Conservation (phyloP, 176 grass and related monocot genomes). For the Areca catechu region DNA sequence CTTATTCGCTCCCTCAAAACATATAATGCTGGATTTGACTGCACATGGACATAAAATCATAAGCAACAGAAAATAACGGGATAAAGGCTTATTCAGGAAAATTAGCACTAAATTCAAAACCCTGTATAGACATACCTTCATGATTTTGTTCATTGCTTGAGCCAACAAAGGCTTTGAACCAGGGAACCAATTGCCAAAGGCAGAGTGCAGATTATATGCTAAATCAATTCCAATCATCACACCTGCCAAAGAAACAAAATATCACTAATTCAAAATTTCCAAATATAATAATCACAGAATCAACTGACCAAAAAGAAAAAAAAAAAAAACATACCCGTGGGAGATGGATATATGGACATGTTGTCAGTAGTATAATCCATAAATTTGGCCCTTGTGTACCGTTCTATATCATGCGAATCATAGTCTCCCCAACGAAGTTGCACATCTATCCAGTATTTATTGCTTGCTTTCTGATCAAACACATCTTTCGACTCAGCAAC, state of each 20-base stretch:
- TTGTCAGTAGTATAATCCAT: conserved; percentile 99
- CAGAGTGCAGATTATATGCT: conserved; percentile 89
- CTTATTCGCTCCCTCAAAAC: conserved; percentile 92
- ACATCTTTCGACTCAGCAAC: conserved; percentile 96
- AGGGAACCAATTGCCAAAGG: conserved; percentile 98
- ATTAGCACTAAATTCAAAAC: too few relatives aligned
- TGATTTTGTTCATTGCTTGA: conserved; percentile 99
- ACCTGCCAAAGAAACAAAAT: conserved; percentile 39
- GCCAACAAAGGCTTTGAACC: conserved; percentile 88
- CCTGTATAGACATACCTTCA: conserved; percentile 57
- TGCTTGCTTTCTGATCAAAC: conserved; percentile 97
- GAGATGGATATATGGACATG: conserved; percentile 98
- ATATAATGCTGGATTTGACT: conserved; percentile 97
- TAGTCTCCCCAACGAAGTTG: conserved; percentile 97
- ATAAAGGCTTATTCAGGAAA: background rate
- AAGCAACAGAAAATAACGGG: conserved; percentile 16
- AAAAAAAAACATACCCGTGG: conserved; percentile 55
- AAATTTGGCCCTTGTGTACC: conserved; percentile 94
- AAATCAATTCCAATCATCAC: conserved; percentile 98
- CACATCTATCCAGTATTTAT: conserved; percentile 98
- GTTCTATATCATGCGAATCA: conserved; percentile 96
- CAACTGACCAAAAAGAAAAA: conserved; percentile 3
- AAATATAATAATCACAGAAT: too few relatives aligned
- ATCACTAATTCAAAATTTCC: background rate
- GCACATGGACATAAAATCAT: conserved; percentile 4